Evolutionary conservation across 106 monocot species (phyloP).

Genomic region (Vanilla planifolia): DNA sequence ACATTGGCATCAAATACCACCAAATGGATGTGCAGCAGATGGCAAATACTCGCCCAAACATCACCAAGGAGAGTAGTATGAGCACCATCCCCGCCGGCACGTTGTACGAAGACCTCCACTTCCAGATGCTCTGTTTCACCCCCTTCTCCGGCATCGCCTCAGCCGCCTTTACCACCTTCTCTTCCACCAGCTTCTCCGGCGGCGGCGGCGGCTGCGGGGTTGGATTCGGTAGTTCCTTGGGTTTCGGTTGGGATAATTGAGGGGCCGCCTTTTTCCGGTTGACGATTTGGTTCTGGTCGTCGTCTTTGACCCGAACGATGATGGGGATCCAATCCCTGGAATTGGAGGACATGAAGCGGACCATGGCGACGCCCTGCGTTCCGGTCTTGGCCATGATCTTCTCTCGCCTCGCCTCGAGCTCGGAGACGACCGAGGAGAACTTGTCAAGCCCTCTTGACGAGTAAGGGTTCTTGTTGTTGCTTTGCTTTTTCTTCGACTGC

Average conservation of each 20-base stretch:
- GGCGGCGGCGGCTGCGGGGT: background rate
- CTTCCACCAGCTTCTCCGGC: background rate
- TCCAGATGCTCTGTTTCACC: slow-evolving; percentile 1
- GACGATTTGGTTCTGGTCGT: background rate
- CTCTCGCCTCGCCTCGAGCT: slow-evolving; percentile 37
- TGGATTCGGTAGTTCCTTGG: background rate
- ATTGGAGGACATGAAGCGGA: slow-evolving; percentile 28
- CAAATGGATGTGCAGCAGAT: slow-evolving; percentile 52
- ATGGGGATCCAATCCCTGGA: slow-evolving; percentile 39
- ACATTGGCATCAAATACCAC: slow-evolving; percentile 45
- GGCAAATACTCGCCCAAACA: slow-evolving; percentile 48
- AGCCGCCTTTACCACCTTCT: background rate
- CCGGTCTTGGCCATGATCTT: slow-evolving; percentile 27
- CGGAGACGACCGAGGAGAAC: slow-evolving; percentile 47
- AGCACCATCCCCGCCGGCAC: slow-evolving; percentile 30
- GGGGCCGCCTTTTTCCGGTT: background rate
- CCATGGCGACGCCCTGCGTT: slow-evolving; percentile 15
- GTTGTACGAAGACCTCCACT: slow-evolving; percentile 11
- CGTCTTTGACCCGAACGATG: slow-evolving; percentile 14
- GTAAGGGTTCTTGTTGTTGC: slow-evolving; percentile 43
- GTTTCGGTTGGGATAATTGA: background rate
- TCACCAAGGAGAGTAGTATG: slow-evolving; percentile 36
- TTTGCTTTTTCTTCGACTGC: slow-evolving; percentile 12
- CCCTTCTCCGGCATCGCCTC: background rate
- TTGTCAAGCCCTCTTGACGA: slow-evolving; percentile 50